Base-by-base conservation (phyloP, 108 stramenopile genomes). In the Asterionellopsis glacialis region DNA sequence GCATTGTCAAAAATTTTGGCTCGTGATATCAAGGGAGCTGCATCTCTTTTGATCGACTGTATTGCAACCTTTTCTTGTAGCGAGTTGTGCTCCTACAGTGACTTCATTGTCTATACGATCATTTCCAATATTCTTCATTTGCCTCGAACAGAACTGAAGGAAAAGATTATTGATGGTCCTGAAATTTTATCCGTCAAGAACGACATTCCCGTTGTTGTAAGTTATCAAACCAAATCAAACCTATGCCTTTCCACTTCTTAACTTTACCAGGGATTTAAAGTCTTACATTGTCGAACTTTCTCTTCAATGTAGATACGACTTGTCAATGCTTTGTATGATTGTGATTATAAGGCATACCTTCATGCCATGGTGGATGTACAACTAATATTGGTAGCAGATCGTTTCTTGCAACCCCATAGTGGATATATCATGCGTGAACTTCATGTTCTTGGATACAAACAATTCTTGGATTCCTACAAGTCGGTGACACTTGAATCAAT, bases 401-500 rank as follows among this genome's bases (percentile, higher is more conserved):
- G 93, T 24, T 94, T 85, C 84, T 65, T 97, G 25, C 79, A 84
- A 41, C 87, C 80, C 13, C 98, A 97, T 74, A 61, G 85, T 27
- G 69, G 78, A 3, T 97, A 81, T 67, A 69, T 94, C 65, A 80
- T 97, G 71, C 79, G 97, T 45, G 96, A 97, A 82, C 74, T 97
- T 26, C 94, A 96, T 53, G 84, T 98, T 47, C 57, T 93, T 63
- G 98, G 86, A 9, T 96, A 96, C 81, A 77, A 85, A 64, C 96
- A 99, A 76, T 99, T 97, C 81, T 85, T 99, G 60, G 96, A 97
- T 74, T 92, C 96, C n/a, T 99, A 98, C 81, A 85, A 95, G 74
- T 87, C 84, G 42, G 98, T 99, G 43, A 93, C 91, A 16, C 74
- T 99, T 21, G 75, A 79, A 26, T 83, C 85, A 61, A 98, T 99